These are phyloP conservation scores for Penicillium salamii DNA, from an alignment of 495 filamentous ascomycete genomes.

Conservation along the genomic window DNA sequence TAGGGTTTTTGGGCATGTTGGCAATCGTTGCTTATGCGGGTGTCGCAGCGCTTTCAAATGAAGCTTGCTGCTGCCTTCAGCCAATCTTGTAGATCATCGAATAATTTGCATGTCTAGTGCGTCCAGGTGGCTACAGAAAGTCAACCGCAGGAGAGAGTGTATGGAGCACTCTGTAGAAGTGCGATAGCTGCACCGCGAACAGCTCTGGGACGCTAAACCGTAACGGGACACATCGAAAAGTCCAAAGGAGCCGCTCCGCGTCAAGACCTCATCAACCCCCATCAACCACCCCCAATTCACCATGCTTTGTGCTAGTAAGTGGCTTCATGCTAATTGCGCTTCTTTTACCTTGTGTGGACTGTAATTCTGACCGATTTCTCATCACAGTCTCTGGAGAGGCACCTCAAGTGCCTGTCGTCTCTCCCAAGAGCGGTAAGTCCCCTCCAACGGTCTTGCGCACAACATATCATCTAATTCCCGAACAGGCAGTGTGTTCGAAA, in stretches of 20 bases:
- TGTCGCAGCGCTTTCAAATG: slow-evolving; percentile 9
- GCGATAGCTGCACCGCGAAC: slow-evolving; percentile 10
- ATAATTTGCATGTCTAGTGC: neutral
- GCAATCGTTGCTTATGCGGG: slow-evolving; percentile 3
- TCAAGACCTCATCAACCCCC: slow-evolving; percentile 24
- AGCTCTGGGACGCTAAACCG: slow-evolving; percentile 35
- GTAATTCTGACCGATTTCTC: slow-evolving; percentile 21
- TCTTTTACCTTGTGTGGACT: neutral
- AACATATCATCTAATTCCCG: slow-evolving; percentile 23
- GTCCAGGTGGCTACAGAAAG: neutral
- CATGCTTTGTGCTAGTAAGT: slow-evolving; percentile 77
- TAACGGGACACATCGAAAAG: slow-evolving; percentile 41
- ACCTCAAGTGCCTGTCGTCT: slow-evolving; percentile 91
- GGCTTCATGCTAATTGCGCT: neutral
- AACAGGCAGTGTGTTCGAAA: slow-evolving; percentile 85
- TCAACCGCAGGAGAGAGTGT: neutral
- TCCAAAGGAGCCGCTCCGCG: slow-evolving; percentile 39
- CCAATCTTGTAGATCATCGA: neutral
- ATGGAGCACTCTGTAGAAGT: neutral
- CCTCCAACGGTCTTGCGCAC: slow-evolving; percentile 3
- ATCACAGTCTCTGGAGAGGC: slow-evolving; percentile 89
- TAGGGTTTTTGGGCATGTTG: slow-evolving; percentile 46
- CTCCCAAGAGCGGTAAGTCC: slow-evolving; percentile 82
- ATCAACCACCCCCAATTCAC: slow-evolving; percentile 30
- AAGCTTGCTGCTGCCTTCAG: slow-evolving; percentile 6